Evolutionary conservation across 345 rosid genomes (phyloP).

Genomic region (Xanthoceras sorbifolium): DNA sequence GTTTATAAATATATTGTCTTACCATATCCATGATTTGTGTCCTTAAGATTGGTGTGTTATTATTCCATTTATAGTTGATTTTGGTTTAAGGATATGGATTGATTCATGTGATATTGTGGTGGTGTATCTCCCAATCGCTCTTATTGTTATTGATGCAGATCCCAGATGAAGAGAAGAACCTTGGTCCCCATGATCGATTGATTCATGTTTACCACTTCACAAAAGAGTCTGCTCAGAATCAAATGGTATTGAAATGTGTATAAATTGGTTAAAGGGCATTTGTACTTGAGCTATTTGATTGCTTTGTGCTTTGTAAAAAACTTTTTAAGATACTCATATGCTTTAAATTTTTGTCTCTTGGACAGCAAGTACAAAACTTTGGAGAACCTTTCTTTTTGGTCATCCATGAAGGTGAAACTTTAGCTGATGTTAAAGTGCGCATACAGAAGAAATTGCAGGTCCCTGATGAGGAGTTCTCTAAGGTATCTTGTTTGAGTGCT

Average conservation of each 20-base stretch:
- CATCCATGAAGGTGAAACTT: slow-evolving; percentile 86
- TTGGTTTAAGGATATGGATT: background rate
- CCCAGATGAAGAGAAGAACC: slow-evolving; percentile 87
- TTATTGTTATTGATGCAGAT: slow-evolving; percentile 43
- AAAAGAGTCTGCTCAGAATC: slow-evolving; percentile 75
- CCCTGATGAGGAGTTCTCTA: slow-evolving; percentile 87
- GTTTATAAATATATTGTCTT: background rate
- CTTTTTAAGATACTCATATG: background rate
- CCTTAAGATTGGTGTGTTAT: background rate
- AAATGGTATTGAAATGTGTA: slow-evolving; percentile 46
- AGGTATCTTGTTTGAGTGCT: slow-evolving; percentile 44
- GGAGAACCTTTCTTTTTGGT: slow-evolving; percentile 97
- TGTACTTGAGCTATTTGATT: background rate
- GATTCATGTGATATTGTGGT: background rate
- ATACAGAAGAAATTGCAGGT: slow-evolving; percentile 83
- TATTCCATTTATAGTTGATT: background rate
- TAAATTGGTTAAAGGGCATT: background rate
- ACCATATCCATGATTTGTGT: background rate
- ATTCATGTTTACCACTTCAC: slow-evolving; percentile 90
- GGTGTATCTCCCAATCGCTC: slow-evolving; percentile 11
- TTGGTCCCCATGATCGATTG: slow-evolving; percentile 79
- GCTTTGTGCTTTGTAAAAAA: background rate
- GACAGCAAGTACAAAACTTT: slow-evolving; percentile 89
- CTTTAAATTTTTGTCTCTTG: slow-evolving; percentile 15
- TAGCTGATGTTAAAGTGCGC: slow-evolving; percentile 73